Base-by-base conservation (phyloP, 257 asterid genomes). In the Leptodermis oblonga region DNA sequence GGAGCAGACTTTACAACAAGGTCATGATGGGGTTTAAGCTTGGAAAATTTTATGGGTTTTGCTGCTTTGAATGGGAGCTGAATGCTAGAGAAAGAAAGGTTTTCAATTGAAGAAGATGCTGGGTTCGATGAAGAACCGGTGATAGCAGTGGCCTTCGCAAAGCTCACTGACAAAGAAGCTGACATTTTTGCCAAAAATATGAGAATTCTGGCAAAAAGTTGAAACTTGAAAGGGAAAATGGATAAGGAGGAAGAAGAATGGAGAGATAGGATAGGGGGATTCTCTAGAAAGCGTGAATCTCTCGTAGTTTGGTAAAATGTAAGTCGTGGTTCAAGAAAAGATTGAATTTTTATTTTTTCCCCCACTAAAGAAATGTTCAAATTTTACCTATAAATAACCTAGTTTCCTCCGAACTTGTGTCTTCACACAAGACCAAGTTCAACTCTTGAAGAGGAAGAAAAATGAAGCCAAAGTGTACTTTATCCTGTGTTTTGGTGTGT, bases 91-190 rank as follows among this genome's bases (percentile, higher is more conserved):
- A 70, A 73, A 37, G 65, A 72, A 52, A 20, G 77, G 53, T 18
- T 72, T 30, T 67, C 58, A 30, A 43, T 34, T 77, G 76, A 73
- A 66, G 68, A 67, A 51, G 79, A 68, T 22, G 79, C 36, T 15
- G 62, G 37, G 2, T 72, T 30, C 14, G 70, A 45, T 69, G 85
- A 31, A 34, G 73, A 45, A 74, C 76, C 28, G 74, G 78, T 72
- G 75, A 77, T 55, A n/a, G 85, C 9, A 42, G 71, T n/a, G 63
- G 77, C 78, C n/a, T 86, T 79, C 42, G 86, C 82, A 31, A 68
- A 56, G 18, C 87, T 86, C 62, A 85, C 67, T 65, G 91, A 82
- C 33, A 83, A 75, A 39, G 83, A 82, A 53, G 81, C 86, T 46
- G 87, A 68, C 92, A 83, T 88, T 73, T 70, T 75, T 60, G 37